A percentile compares a stretch with the other conserved stretches of the same genome.
Evolutionary conservation across 1,284 basidiomycete genomes (phyloP).

Genomic region (Vanrija pseudolonga): DNA sequence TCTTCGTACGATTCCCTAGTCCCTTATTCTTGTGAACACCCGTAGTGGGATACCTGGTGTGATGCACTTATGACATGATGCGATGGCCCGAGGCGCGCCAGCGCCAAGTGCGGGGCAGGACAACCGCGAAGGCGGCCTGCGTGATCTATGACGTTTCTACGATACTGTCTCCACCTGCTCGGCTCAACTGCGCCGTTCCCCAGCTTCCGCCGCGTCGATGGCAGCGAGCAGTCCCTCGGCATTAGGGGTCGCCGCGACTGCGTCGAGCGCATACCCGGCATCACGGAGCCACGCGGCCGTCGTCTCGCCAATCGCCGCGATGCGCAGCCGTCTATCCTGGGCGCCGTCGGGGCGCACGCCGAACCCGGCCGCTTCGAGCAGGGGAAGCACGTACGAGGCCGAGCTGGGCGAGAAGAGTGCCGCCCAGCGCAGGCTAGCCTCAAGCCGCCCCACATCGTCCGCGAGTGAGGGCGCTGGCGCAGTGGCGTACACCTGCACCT

Average conservation of each 20-base stretch:
- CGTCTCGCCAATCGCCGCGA: conserved; percentile 43
- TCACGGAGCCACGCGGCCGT: conserved; percentile 26
- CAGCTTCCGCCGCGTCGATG: conserved; percentile 8
- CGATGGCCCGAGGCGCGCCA: background rate
- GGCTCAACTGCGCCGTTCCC: background rate
- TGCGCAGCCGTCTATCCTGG: conserved; percentile 6
- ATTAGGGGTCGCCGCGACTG: conserved; percentile 37
- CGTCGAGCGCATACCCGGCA: conserved; percentile 25
- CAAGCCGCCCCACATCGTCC: conserved; percentile 60
- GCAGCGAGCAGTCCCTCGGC: conserved; percentile 28
- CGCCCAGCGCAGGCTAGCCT: conserved; percentile 60
- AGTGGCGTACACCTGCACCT: conserved; percentile 27
- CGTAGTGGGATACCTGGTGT: conserved; percentile 7
- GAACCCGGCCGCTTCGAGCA: background rate
- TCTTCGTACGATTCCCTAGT: too few relatives aligned
- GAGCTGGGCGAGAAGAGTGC: conserved; percentile 45
- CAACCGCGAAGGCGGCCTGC: too few relatives aligned
- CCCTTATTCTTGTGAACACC: too few relatives aligned
- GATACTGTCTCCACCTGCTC: too few relatives aligned
- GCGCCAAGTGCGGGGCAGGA: too few relatives aligned
- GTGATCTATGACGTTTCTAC: too few relatives aligned
- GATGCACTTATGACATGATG: conserved; percentile 16
- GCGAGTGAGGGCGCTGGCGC: conserved; percentile 13
- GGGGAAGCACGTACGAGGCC: conserved; percentile 28
- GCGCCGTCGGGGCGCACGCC: background rate